These are phyloP conservation scores for Aspergillus uvarum DNA, from an alignment of 2,329 filamentous ascomycete genomes.

Conservation along the genomic window DNA sequence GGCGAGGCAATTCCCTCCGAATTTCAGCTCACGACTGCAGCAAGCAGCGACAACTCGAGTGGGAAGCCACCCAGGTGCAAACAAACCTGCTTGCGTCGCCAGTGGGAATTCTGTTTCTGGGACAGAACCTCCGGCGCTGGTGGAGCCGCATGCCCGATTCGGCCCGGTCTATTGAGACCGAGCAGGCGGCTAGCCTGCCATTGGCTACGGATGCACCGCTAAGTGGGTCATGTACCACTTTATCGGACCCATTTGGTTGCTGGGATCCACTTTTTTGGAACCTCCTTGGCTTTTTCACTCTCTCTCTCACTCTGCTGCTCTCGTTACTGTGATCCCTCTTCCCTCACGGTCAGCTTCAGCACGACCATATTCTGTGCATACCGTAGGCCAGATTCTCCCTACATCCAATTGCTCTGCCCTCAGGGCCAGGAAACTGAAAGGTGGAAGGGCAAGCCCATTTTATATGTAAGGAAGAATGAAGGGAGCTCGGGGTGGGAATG, in stretches of 20 bases:
- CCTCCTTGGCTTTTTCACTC: conserved; percentile 9
- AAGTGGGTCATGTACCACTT: conserved; percentile 19
- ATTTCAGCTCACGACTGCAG: neutral
- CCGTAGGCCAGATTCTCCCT: neutral
- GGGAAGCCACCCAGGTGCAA: neutral
- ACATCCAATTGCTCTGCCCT: neutral
- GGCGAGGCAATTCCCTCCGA: conserved; percentile 3
- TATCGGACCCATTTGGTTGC: conserved; percentile 21
- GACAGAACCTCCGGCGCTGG: conserved; percentile 16
- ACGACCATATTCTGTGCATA: neutral
- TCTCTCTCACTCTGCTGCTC: conserved; percentile 2
- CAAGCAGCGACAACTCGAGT: neutral
- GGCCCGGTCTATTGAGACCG: conserved; percentile 25
- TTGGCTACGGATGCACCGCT: conserved; percentile 7
- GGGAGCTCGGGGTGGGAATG: conserved; percentile 11
- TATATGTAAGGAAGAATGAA: conserved; percentile 11
- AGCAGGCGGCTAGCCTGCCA: conserved; percentile 15
- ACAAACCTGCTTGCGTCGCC: conserved; percentile 10
- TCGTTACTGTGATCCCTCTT: neutral
- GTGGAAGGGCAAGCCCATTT: neutral
- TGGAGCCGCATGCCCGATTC: conserved; percentile 30
- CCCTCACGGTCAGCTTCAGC: neutral
- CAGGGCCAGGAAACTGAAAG: neutral
- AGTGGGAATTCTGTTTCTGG: conserved; percentile 4
- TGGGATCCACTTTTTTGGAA: conserved; percentile 12